phyloP scores from a whole-genome alignment of 1,284 basidiomycete genomes.

The Amylostereum chailletii region DNA sequence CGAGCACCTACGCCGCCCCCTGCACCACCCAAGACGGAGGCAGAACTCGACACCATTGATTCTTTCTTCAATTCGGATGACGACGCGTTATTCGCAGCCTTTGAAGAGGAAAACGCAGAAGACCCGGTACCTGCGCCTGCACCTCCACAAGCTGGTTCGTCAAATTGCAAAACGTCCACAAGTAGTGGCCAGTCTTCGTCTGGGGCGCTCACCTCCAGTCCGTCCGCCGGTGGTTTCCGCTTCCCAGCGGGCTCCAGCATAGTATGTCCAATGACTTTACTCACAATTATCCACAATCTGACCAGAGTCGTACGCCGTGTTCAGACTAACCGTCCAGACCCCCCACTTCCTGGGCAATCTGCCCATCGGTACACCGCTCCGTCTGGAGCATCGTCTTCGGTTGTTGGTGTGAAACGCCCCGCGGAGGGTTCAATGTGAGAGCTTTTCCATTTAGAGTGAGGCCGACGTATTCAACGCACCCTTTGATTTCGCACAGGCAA shows the following conservation, averaged over 20 bases:
- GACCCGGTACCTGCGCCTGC: neutral
- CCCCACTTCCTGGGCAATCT: neutral
- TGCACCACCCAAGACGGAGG: conserved; percentile 2
- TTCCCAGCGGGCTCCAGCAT: conserved; percentile 32
- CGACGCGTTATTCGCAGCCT: conserved; percentile 47
- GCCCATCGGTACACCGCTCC: neutral
- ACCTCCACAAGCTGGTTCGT: conserved; percentile 1
- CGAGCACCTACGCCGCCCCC: neutral
- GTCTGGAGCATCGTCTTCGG: conserved; percentile 4
- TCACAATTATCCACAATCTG: neutral
- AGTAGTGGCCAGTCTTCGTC: conserved; percentile 7
- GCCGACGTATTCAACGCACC: neutral
- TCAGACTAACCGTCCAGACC: conserved; percentile 1
- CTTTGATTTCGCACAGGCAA: conserved; percentile 7
- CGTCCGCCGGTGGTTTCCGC: conserved; percentile 44
- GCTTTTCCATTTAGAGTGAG: neutral
- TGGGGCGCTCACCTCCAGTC: conserved; percentile 20
- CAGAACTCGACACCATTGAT: conserved; percentile 20
- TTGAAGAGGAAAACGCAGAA: conserved; percentile 15
- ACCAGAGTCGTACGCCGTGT: neutral
- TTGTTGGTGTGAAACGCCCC: conserved; percentile 10
- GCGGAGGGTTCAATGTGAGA: conserved; percentile 10
- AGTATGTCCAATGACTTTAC: conserved; percentile 19
- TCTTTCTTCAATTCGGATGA: conserved; percentile 55
- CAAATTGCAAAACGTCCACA: conserved; percentile 1